Conservation (phyloP, 345 rosid species). For the Euphorbia peplus region DNA sequence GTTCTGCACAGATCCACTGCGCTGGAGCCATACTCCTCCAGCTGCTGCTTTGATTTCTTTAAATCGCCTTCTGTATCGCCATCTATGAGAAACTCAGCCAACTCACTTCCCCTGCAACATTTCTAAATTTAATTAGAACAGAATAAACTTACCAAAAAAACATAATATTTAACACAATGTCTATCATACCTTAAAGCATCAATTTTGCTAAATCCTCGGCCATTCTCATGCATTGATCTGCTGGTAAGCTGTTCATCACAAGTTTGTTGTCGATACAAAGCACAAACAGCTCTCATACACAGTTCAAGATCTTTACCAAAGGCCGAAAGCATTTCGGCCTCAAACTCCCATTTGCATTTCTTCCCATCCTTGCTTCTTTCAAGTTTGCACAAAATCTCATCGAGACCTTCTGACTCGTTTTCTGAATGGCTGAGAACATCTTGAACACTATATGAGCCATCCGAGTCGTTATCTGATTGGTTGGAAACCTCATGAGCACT, state of each 20-base stretch:
- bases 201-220: slow-evolving; percentile 62
- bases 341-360: slow-evolving; percentile 46
- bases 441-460: slow-evolving; percentile 7
- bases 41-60: slow-evolving; percentile 53
- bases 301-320: slow-evolving; percentile 62
- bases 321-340: slow-evolving; percentile 67
- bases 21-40: slow-evolving; percentile 32
- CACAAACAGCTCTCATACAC: slow-evolving; percentile 87
- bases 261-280: slow-evolving; percentile 63
- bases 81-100: slow-evolving; percentile 54
- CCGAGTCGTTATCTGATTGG: too few relatives aligned
- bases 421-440: slow-evolving; percentile 4
- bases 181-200: slow-evolving; percentile 64
- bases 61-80: slow-evolving; percentile 54
- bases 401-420: slow-evolving; percentile 36
- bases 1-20: slow-evolving; percentile 49
- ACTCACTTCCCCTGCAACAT: slow-evolving; percentile 47
- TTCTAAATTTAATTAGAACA: too few relatives aligned
- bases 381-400: slow-evolving; percentile 39
- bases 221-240: slow-evolving; percentile 38
- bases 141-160: too few relatives aligned
- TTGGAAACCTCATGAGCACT: too few relatives aligned
- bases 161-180: neutral
- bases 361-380: slow-evolving; percentile 49
- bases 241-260: slow-evolving; percentile 44